Evolutionary conservation across 306 rosid species (phyloP), one percentile per base, ranked within the genome.

Genomic region (Quercus ilex): DNA sequence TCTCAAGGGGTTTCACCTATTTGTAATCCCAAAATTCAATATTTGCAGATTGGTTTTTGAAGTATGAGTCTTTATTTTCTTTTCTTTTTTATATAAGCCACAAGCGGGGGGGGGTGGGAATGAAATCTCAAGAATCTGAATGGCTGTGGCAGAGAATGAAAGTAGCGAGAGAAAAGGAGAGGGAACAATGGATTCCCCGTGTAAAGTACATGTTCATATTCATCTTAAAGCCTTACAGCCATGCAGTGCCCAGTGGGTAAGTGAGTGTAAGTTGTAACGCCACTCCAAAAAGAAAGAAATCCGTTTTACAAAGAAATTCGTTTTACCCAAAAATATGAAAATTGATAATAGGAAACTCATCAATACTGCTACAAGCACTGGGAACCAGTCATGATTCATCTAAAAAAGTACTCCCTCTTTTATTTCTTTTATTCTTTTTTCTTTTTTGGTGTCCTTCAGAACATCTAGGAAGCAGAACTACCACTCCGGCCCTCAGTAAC

Each of bases 61-160:
- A 41, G 46, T 41, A 8, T 41, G 46, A 38, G 46, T 38, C 46
- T 7, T 38, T 38, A 38, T 38, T 38, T 38, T 7, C 43, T 1
- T 2, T 7, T 8, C 7, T 7, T 38, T 38, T 3, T 18, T 5
- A 17, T 17, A 67, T 33, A 43, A 19, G 71, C 14, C 49, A 67
- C 23, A 18, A 20, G n/a, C n/a, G 60, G 74, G 83, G 35, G 49
- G 41, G 65, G 68, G 69, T 68, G 77, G 84, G 79, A 74, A 69
- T 77, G 65, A 84, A 85, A 89, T 86, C 87, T 81, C 77, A 81
- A 76, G 74, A 87, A 81, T 93, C 86, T 78, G 83, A 84, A 83
- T 80, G 87, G 84, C 46, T 82, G 81, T 75, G 88, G 84, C 46
- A 76, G 84, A 85, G 84, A 85, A 86, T 86, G 82, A 83, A 83